Evolutionary conservation across 306 rosid genomes (phyloP).

Genomic region (Trichosanthes truncata): DNA sequence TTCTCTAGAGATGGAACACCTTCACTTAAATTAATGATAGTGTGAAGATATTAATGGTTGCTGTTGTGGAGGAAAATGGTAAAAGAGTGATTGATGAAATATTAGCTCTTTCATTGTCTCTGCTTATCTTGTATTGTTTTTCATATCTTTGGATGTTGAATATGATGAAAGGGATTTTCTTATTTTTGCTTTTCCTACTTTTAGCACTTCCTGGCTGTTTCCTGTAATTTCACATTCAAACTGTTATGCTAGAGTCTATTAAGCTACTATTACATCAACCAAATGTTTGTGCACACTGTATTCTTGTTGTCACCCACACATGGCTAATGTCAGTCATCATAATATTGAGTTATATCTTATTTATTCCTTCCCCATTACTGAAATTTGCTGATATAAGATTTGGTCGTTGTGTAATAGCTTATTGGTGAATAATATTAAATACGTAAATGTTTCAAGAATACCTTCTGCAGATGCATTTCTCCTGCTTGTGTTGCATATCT

Average conservation of each 20-base stretch:
- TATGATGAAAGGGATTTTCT: not conserved
- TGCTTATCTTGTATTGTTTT: not conserved
- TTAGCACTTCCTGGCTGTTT: not conserved
- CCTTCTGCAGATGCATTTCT: not conserved
- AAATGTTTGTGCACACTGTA: not conserved
- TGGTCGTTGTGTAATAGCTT: not conserved
- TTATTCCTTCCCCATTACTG: not conserved
- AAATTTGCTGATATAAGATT: not conserved
- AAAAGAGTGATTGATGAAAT: not conserved
- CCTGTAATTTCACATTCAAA: not conserved
- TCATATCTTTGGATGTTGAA: not conserved
- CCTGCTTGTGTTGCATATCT: not conserved
- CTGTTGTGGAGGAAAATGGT: not conserved
- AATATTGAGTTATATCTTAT: not conserved
- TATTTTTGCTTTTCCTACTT: not conserved
- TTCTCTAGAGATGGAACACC: not conserved
- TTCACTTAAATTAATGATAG: not conserved
- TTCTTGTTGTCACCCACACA: not conserved
- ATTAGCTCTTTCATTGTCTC: not conserved
- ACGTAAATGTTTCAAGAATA: not conserved
- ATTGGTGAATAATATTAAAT: not conserved
- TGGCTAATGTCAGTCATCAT: no score
- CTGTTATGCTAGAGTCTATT: not conserved
- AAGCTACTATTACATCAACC: not conserved
- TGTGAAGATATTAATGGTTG: not conserved